phyloP scores from a whole-genome alignment of 495 filamentous ascomycete species.

The Paragyromitra xinjiangensis region DNA sequence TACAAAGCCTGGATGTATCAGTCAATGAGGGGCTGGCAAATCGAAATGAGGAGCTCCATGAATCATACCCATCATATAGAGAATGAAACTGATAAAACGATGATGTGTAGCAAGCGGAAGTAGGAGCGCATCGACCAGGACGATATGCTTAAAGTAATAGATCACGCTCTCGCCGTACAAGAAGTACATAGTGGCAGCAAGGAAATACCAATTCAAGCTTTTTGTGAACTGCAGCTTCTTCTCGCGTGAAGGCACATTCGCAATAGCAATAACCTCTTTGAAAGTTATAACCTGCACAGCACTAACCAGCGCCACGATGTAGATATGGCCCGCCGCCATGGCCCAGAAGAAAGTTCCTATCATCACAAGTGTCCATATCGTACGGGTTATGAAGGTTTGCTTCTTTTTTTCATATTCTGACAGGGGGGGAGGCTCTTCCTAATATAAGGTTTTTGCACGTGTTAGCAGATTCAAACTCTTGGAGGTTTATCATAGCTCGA shows the following conservation, averaged over 20 bases:
- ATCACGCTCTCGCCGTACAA: conserved; percentile 98
- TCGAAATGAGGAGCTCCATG: not conserved
- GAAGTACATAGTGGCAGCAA: conserved; percentile 99
- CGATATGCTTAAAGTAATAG: conserved; percentile 99
- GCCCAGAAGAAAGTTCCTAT: conserved; percentile 89
- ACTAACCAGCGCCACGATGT: conserved; percentile 90
- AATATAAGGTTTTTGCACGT: conserved; percentile 39
- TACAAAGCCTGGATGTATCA: conserved; percentile 79
- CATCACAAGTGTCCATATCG: conserved; percentile 99
- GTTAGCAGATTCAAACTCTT: conserved; percentile 38
- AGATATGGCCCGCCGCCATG: conserved; percentile 95
- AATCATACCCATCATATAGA: conserved; percentile 89
- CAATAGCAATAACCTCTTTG: conserved; percentile 99
- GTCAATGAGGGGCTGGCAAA: conserved; percentile 26
- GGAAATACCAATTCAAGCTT: conserved; percentile 97
- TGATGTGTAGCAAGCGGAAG: conserved; percentile 96
- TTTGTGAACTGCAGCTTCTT: conserved; percentile 94
- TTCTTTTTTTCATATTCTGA: conserved; percentile 99
- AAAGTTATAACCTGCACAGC: conserved; percentile 95
- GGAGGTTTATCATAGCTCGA: conserved; percentile 6
- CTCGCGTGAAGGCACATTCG: conserved; percentile 89
- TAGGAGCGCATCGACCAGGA: conserved; percentile 91
- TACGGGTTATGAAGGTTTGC: conserved; percentile 94
- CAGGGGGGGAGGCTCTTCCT: conserved; percentile 62
- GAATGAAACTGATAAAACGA: conserved; percentile 96